Evolutionary conservation across 78 protist species (phyloP).

Genomic region (Dictyostelium brefeldianum): DNA sequence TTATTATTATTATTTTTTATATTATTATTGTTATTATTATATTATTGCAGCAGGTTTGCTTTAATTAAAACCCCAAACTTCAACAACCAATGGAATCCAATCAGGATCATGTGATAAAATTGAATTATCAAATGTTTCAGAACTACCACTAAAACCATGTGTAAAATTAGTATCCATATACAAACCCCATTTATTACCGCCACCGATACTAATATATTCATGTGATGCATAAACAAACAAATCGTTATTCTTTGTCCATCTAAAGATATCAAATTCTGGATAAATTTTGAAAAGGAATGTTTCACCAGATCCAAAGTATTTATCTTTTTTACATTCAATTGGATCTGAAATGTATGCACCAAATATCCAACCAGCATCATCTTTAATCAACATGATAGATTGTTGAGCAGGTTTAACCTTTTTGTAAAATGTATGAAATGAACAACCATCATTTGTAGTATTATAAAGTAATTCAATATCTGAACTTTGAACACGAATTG

Average conservation of each 20-base stretch:
- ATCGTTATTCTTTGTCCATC: conserved; percentile 72
- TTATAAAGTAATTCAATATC: conserved; percentile 49
- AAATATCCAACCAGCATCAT: conserved; percentile 61
- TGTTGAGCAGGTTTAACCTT: conserved; percentile 10
- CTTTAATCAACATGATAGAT: conserved; percentile 54
- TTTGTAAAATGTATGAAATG: conserved; percentile 42
- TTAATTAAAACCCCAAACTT: conserved; percentile 41
- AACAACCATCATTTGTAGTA: conserved; percentile 57
- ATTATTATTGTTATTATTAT: background rate
- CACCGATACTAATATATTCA: conserved; percentile 53
- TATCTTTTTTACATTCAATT: conserved; percentile 14
- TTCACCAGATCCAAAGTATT: conserved; percentile 65
- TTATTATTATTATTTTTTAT: no score
- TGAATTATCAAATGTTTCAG: conserved; percentile 57
- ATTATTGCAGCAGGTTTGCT: background rate
- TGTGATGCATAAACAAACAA: conserved; percentile 14
- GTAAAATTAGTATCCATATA: conserved; percentile 62
- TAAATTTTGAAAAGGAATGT: conserved; percentile 44
- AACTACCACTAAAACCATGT: conserved; percentile 56
- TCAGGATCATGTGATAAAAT: conserved; percentile 22
- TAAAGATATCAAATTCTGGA: conserved; percentile 43
- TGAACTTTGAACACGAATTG: conserved; percentile 42
- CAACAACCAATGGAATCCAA: conserved; percentile 54
- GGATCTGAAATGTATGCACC: conserved; percentile 43
- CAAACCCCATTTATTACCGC: conserved; percentile 60